Conservation (phyloP, 768 basidiomycete genomes). For the Kwoniella pini region DNA sequence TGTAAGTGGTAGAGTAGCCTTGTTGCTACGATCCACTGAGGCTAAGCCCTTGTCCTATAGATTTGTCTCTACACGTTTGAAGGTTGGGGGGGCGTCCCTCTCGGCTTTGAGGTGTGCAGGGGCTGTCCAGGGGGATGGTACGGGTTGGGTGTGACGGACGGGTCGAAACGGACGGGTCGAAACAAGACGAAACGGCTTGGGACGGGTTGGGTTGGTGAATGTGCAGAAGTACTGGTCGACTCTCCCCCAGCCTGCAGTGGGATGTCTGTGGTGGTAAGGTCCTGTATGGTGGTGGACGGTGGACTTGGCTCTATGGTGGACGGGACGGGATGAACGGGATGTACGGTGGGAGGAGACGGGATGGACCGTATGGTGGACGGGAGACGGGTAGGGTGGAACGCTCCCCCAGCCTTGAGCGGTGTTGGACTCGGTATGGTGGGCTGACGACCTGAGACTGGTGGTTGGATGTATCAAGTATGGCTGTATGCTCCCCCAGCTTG, state of each 20-base stretch:
- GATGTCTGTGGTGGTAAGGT: neutral
- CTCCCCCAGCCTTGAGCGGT: neutral
- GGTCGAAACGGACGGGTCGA: neutral
- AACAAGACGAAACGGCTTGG: constrained; percentile 2
- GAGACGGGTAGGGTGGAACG: neutral
- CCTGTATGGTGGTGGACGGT: neutral
- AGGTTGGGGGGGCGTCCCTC: constrained; percentile 10
- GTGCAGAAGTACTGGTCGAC: neutral
- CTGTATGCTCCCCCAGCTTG: no score
- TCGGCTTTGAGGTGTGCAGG: constrained; percentile 1
- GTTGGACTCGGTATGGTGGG: neutral
- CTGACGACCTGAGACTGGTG: neutral
- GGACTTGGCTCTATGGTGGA: neutral
- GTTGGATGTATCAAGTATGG: no score
- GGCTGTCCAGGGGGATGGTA: neutral
- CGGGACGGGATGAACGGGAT: constrained; percentile 33
- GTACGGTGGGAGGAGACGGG: neutral
- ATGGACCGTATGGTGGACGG: neutral
- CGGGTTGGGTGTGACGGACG: neutral
- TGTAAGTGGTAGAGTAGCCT: constrained; percentile 77
- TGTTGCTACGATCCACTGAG: constrained; percentile 76
- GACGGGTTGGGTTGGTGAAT: constrained; percentile 1
- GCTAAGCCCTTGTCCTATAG: constrained; percentile 70
- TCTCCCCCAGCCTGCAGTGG: constrained; percentile 32
- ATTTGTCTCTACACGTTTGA: constrained; percentile 59